Evolutionary conservation across 495 filamentous ascomycete species (phyloP), one percentile per base, ranked within the genome.

Genomic region (Penicillium ochrochloron): DNA sequence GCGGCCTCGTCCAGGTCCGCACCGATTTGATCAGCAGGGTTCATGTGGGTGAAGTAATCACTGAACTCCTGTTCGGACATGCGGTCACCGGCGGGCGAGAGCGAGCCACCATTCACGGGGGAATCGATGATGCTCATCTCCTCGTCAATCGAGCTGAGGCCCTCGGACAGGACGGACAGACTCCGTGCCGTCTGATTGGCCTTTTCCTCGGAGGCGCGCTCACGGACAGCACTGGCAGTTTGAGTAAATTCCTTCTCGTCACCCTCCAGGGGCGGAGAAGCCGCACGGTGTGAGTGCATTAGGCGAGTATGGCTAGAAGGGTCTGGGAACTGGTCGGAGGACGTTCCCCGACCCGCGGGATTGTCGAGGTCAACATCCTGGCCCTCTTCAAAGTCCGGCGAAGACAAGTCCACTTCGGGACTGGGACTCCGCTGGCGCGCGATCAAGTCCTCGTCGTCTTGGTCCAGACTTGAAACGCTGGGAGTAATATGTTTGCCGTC

Each of bases 161-260:
- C 70, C 53, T 77, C 75, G 5, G 78, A 74, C n/a, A 79, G 74
- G 46, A 76, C 73, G 21, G 75, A 78, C 37, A 71, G 69, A 11
- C 69, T 66, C 5, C 72, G 72, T 23, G 61, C 72, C 7, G 70
- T 62, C 19, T 71, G 67, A 39, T 69, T 73, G 35, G 85, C 81
- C 66, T 82, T 85, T 66, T 84, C 84, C 65, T 80, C 77, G 8
- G 81, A 77, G n/a, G 80, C 91, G 62, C 91, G 86, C 79, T 90
- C 90, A 68, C 92, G 92, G 75, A 97, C 85, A 48, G 88, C 89
- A 70, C 89, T 88, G 10, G 95, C 95, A 7, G 94, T 97, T 78
- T 94, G 92, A 4, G 92, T 97, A 72, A 99, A 99, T 77, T 98
- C 95, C 69, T 90, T 91, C 80, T 99, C 95, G 66, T 98, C 95